These are phyloP conservation scores for Paramecium caudatum DNA, from an alignment of 73 alveolate genomes.

Conservation along the genomic window DNA sequence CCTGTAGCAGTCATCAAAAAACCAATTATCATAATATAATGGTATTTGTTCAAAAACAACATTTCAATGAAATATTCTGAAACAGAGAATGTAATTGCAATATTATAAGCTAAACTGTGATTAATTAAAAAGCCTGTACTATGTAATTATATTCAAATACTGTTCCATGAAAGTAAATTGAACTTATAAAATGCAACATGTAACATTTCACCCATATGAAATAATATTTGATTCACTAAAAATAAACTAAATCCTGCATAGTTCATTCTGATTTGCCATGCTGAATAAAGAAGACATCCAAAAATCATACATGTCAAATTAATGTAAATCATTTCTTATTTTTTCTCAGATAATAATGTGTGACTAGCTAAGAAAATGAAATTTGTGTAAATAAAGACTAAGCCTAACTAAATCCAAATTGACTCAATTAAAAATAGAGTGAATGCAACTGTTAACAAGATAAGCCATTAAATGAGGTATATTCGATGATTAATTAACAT, in stretches of 20 bases:
- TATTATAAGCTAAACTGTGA: conserved; percentile 82
- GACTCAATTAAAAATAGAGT: neutral
- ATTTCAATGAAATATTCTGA: conserved; percentile 74
- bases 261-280: neutral
- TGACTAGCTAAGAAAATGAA: neutral
- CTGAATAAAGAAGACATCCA: neutral
- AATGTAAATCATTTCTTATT: neutral
- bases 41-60: neutral
- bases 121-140: conserved; percentile 81
- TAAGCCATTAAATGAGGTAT: neutral
- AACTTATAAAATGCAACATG: conserved; percentile 85
- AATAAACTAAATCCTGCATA: conserved; percentile 11
- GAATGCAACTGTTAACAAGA: neutral
- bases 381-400: neutral
- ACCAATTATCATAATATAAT: conserved; percentile 63
- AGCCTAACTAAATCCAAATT: neutral
- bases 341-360: neutral
- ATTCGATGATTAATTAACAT: neutral
- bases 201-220: conserved; percentile 88
- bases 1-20: conserved; percentile 80
- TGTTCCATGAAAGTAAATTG: conserved; percentile 79
- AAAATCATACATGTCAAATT: neutral
- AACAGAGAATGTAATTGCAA: conserved; percentile 78
- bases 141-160: conserved; percentile 51
- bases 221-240: conserved; percentile 67